Evolutionary conservation across 345 rosid genomes (phyloP).

Genomic region (Gossypium sturtianum): DNA sequence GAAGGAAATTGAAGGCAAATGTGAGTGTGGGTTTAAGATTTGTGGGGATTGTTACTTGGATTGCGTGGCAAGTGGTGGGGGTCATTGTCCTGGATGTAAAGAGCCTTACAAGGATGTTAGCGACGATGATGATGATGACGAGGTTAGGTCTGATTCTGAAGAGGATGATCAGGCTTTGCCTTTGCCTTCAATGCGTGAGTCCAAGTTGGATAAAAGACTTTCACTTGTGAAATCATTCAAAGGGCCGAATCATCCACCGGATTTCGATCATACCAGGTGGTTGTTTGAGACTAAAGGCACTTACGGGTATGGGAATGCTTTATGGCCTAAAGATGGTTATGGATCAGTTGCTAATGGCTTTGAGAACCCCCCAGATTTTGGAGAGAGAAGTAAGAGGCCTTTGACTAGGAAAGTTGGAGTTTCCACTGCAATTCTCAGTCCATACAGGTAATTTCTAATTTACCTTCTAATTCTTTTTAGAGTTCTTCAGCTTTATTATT

Average conservation of each 20-base stretch:
- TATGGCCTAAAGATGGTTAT: conserved; percentile 82
- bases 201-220: conserved; percentile 56
- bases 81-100: conserved; percentile 72
- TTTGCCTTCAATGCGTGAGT: conserved; percentile 47
- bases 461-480: background rate
- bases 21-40: conserved; percentile 65
- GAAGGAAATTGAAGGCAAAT: conserved; percentile 42
- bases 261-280: conserved; percentile 73
- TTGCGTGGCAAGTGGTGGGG: conserved; percentile 45
- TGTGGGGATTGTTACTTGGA: conserved; percentile 68
- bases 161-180: conserved; percentile 66
- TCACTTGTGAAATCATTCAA: conserved; percentile 69
- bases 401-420: conserved; percentile 56
- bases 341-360: conserved; percentile 58
- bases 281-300: conserved; percentile 84
- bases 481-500: background rate
- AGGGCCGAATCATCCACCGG: conserved; percentile 53
- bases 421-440: conserved; percentile 67
- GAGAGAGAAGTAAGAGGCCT: conserved; percentile 54
- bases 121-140: conserved; percentile 33
- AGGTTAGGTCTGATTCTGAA: conserved; percentile 28
- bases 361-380: conserved; percentile 66
- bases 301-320: conserved; percentile 73
- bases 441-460: conserved; percentile 43
- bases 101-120: conserved; percentile 52